Conservation (phyloP, 75 land plant species). For the Cryptomeria japonica region DNA sequence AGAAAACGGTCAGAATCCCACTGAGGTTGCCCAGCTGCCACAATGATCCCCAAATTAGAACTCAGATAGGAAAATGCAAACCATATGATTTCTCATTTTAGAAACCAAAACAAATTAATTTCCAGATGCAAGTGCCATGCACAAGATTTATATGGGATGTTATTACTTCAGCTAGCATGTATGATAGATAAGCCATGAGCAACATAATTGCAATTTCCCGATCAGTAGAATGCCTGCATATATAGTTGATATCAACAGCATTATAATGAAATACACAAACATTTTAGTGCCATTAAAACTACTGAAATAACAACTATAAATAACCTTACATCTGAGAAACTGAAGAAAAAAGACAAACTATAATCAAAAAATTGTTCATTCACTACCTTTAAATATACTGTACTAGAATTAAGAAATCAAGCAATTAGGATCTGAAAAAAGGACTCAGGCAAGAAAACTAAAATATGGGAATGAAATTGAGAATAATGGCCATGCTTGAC, state of each 20-base stretch:
- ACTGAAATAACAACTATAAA: no score
- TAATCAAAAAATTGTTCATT: not conserved
- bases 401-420: not conserved
- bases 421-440: not conserved
- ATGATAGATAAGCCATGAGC: slow-evolving; percentile 41
- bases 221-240: slow-evolving; percentile 37
- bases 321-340: not conserved
- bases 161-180: slow-evolving; percentile 39
- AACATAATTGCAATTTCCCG: slow-evolving; percentile 47
- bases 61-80: not conserved
- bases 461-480: not conserved
- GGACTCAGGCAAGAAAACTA: not conserved
- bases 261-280: not conserved
- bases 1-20: slow-evolving; percentile 45
- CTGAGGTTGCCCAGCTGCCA: slow-evolving; percentile 33
- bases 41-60: not conserved
- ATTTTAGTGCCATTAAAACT: not conserved
- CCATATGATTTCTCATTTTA: not conserved
- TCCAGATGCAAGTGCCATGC: not conserved
- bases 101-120: not conserved
- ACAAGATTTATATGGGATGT: not conserved
- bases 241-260: not conserved
- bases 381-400: not conserved
- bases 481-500: no score
- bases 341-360: not conserved